Percentiles rank a stretch among this genome's conserved stretches.
These are phyloP conservation scores for Yarrowia sp. DNA, from an alignment of 805 yeast species.

Conservation along the genomic window DNA sequence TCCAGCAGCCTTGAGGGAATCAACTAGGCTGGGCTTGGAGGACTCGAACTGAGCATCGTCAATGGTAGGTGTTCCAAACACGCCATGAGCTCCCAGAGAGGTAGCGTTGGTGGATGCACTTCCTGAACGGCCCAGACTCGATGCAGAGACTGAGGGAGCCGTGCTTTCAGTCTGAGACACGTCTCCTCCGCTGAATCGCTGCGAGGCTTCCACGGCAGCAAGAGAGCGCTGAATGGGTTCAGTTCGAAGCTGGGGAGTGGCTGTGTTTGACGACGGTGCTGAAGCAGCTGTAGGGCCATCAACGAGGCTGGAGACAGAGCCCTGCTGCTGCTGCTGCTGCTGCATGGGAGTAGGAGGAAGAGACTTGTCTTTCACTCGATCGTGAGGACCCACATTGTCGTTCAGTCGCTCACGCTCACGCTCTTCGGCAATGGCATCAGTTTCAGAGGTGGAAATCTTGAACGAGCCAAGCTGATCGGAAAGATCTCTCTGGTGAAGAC, in stretches of 20 bases:
- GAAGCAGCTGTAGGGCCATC: slow-evolving; percentile 1
- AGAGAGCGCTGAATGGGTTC: neutral
- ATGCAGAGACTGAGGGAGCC: neutral
- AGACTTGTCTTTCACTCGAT: neutral
- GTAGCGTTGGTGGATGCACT: slow-evolving; percentile 16
- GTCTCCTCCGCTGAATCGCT: slow-evolving; percentile 4
- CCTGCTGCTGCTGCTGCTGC: neutral
- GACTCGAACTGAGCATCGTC: slow-evolving; percentile 24
- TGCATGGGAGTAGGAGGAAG: slow-evolving; percentile 2
- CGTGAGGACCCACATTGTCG: neutral
- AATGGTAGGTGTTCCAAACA: slow-evolving; percentile 15
- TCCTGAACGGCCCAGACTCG: slow-evolving; percentile 3
- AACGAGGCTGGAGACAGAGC: neutral
- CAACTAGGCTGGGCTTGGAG: neutral
- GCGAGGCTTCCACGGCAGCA: neutral
- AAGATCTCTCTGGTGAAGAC: neutral
- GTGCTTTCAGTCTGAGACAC: neutral
- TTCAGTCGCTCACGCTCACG: neutral
- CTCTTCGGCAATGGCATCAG: neutral
- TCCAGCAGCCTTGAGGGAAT: slow-evolving; percentile 3
- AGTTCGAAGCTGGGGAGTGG: neutral
- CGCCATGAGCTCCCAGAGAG: slow-evolving; percentile 8
- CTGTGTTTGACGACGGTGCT: no score
- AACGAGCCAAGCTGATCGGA: slow-evolving; percentile 23
- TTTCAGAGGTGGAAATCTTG: neutral